Evolutionary conservation across 108 stramenopile species (phyloP).

Genomic region (Cyclostephanos tholiformis): DNA sequence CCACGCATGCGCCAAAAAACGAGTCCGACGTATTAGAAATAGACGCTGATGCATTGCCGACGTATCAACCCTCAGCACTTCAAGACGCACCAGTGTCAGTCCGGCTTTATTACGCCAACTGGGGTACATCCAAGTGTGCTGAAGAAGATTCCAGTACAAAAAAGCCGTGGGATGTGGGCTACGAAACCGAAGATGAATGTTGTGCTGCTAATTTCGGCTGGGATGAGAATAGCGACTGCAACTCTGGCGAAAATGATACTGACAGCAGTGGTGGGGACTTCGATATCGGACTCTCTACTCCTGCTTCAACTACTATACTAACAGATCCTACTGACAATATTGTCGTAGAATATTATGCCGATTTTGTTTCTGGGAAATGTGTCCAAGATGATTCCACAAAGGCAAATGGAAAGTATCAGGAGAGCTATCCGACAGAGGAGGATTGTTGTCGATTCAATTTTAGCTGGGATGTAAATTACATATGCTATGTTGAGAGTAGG

Average conservation of each 20-base stretch:
- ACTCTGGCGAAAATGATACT: not conserved
- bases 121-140: conserved; percentile 9
- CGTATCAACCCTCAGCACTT: not conserved
- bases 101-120: conserved; percentile 24
- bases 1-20: too few relatives aligned
- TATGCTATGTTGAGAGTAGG: not conserved
- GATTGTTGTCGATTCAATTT: conserved; percentile 17
- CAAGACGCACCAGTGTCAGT: not conserved
- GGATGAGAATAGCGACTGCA: conserved; percentile 9
- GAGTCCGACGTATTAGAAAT: too few relatives aligned
- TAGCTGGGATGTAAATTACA: conserved; percentile 10
- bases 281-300: not conserved
- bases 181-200: conserved; percentile 25
- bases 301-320: not conserved
- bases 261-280: not conserved
- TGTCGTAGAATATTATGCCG: conserved; percentile 1
- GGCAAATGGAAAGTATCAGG: not conserved
- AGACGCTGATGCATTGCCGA: not conserved
- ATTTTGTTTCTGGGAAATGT: conserved; percentile 10
- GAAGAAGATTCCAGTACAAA: conserved; percentile 5
- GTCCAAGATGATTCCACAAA: not conserved
- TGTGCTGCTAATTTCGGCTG: conserved; percentile 23
- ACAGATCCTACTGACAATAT: too few relatives aligned
- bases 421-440: conserved; percentile 3
- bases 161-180: conserved; percentile 23